These are phyloP conservation scores for Cyclostephanos tholiformis DNA, from an alignment of 108 stramenopile genomes.

Conservation along the genomic window DNA sequence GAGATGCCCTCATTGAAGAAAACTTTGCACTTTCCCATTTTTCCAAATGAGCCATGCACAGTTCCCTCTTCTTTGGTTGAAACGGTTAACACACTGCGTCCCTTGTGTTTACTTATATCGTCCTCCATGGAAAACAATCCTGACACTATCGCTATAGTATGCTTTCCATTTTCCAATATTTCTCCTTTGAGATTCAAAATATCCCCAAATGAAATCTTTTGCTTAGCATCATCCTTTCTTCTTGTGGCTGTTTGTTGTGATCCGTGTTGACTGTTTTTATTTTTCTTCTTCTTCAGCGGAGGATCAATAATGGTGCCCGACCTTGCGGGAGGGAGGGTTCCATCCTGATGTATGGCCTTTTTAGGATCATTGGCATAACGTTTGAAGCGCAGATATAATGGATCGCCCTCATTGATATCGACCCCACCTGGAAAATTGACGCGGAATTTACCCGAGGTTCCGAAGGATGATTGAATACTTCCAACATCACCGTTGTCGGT, in stretches of 20 bases:
- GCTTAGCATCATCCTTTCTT: background rate
- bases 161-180: conserved; percentile 63
- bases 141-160: conserved; percentile 72
- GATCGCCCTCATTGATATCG: conserved; percentile 67
- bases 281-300: conserved; percentile 47
- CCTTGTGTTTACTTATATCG: conserved; percentile 75
- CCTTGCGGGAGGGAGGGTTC: conserved; percentile 60
- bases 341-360: conserved; percentile 86
- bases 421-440: conserved; percentile 86
- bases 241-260: conserved; percentile 17
- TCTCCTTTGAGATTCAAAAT: conserved; percentile 86
- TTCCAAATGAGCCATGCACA: conserved; percentile 88
- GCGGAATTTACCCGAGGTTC: conserved; percentile 92
- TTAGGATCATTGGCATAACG: conserved; percentile 79
- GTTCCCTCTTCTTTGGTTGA: conserved; percentile 72
- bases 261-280: conserved; percentile 39
- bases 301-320: conserved; percentile 67
- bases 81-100: conserved; percentile 56
- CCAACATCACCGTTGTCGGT: conserved; percentile 84
- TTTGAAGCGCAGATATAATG: conserved; percentile 75
- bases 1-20: conserved; percentile 75
- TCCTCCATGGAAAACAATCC: conserved; percentile 91
- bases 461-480: conserved; percentile 82
- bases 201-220: conserved; percentile 44
- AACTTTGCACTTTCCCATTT: conserved; percentile 96